Evolutionary conservation across 208 protist species (phyloP), one percentile per base, ranked within the genome.

Genomic region (Acanthamoeba polyphaga): DNA sequence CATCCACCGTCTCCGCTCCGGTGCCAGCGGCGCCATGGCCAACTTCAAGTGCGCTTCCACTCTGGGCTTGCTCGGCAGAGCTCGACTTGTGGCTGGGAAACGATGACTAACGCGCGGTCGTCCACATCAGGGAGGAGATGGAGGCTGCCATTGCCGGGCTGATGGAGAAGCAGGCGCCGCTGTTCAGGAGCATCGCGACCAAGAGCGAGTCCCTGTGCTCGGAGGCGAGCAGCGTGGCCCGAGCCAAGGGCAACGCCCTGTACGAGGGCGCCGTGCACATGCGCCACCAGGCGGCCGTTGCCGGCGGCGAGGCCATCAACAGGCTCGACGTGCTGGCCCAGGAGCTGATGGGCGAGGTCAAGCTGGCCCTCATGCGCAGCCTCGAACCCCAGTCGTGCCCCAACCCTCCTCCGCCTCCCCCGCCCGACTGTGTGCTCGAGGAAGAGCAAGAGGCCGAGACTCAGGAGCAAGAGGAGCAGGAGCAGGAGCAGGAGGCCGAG

Each of bases 261-360:
- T 84, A 84, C 49, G 43, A 49, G 10, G 76, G 76, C 9, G 76
- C 76, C 49, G 22, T 84, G 22, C 76, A 84, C n/a, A 84, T 84
- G 76, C 38, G 76, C 76, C 53, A 55, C 76, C 76, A 84, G 32
- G 76, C 76, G 24, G 76, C 76, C 10, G 46, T 29, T 0, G 76
- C 49, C 43, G 76, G 76, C 8, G 43, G 76, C 49, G 76, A 84
- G 38, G 76, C 76, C 2, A 13, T 84, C 24, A n/a, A n/a, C 24
- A 84, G 49, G 76, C 76, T 84, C 76, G 76, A 84, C 43, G 13
- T 84, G 10, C 49, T 84, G 24, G 76, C 76, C 32, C 76, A 84
- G 43, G 76, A 84, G 76, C 19, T 84, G 43, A 49, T 84, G 43
- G 76, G 76, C 8, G 76, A 84, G 27, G 76, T 84, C 27, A 84